Conservation (phyloP, 2,329 filamentous ascomycete genomes). For the Pseudopithomyces maydicus region DNA sequence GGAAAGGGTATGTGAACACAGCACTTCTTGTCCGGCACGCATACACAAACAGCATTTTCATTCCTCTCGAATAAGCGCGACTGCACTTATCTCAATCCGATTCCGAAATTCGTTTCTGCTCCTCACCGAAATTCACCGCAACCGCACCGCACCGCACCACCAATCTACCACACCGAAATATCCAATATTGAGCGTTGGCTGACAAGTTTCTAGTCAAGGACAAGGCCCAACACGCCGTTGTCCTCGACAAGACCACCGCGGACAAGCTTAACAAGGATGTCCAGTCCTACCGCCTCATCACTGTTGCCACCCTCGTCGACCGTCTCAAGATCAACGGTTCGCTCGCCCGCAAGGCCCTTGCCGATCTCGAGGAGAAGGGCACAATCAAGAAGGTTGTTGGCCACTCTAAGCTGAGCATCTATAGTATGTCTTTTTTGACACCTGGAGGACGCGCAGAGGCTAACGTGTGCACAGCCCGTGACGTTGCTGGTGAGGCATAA, state of each 20-base stretch:
- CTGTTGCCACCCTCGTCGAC: conserved; percentile 97
- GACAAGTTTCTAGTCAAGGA: conserved; percentile 82
- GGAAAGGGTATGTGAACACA: conserved; percentile 57
- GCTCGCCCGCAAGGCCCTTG: conserved; percentile 85
- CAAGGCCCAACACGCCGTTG: conserved; percentile 99
- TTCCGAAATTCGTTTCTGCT: neutral
- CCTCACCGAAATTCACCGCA: no score
- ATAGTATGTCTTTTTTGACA: conserved; percentile 67
- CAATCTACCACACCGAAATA: conserved; percentile 3
- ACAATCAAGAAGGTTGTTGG: conserved; percentile 97
- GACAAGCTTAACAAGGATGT: conserved; percentile 99
- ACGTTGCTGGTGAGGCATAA: conserved; percentile 44
- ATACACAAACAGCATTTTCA: neutral
- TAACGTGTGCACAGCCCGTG: conserved; percentile 40
- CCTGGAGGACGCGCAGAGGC: neutral
- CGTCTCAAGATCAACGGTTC: conserved; percentile 99
- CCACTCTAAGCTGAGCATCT: conserved; percentile 98
- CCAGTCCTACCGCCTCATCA: conserved; percentile 99
- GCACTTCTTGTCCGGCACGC: conserved; percentile 15
- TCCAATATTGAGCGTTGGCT: conserved; percentile 21
- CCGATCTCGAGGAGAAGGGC: conserved; percentile 96
- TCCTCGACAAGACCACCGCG: conserved; percentile 96
- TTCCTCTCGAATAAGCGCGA: no score
- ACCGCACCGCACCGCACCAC: conserved; percentile 1
- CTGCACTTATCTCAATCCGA: neutral